Base-by-base conservation (phyloP, 2,329 filamentous ascomycete genomes). In the Furcasterigmium sp. region DNA sequence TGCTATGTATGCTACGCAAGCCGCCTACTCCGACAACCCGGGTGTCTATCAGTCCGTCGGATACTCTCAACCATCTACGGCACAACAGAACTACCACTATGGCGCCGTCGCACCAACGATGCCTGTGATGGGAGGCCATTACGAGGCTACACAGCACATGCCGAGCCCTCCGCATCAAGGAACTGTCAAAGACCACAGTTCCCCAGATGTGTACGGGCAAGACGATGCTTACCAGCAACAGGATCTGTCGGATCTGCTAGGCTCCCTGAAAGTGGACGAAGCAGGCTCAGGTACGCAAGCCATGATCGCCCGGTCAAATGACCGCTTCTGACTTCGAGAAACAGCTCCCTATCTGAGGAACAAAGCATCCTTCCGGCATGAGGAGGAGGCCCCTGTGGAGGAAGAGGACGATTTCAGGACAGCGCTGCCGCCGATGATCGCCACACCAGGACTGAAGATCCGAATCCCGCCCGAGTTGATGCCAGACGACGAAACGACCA, bases 401-500 rank as follows among this genome's bases (percentile, higher is more conserved):
- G 86, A 83, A 10, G 69, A 79, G 19, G 86, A 91, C 46, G 85
- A 95, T 45, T 83, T 77, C 46, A 85, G 89, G 52, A 78, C 81
- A 36, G 66, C 76, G 23, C 64, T 94, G 8, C 90, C 88, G 26
- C 78, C 81, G 11, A 76, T 85, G 26, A 75, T 78, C 14, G 76
- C 77, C 7, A 79, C 82, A 8, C 78, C 87, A 8, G 89, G 89
- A 39, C 74, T 82, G 18, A 90, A 85, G 46, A 85, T 95, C 46
- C 81, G 89, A 28, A 95, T 97, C 48, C 93, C 91, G 1, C 87
- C 86, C 0, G 90, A 94, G 56, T 76, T 97, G 56, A 95, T 97
- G 90, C 91, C 91, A 1, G 78, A 85, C 23, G 89, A 96, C 25
- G 83, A 88, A 36, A 87, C 87, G 28, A 84, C 84, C 5, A 69